Evolutionary conservation across 169 alveolate species (phyloP).

Genomic region (Cryptosporidium tyzzeri): DNA sequence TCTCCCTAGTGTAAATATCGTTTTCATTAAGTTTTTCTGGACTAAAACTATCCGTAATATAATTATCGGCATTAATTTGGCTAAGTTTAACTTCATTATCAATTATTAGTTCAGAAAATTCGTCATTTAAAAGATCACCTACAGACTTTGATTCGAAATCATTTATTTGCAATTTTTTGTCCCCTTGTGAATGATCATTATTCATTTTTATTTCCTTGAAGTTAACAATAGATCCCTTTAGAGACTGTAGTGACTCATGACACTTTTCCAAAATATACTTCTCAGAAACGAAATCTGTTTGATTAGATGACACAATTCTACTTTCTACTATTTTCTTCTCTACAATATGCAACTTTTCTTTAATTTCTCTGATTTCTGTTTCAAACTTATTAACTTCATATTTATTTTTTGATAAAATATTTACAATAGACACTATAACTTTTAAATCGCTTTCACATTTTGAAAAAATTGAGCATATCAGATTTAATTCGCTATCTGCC

Average conservation of each 20-base stretch:
- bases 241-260: background rate
- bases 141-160: background rate
- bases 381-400: background rate
- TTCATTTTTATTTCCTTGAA: background rate
- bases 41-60: background rate
- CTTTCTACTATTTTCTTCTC: slow-evolving; percentile 8
- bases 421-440: background rate
- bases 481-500: slow-evolving; percentile 18
- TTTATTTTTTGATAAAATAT: slow-evolving; percentile 4
- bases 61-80: background rate
- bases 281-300: background rate
- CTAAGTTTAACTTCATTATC: background rate
- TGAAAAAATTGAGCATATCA: slow-evolving; percentile 4
- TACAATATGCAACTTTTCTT: slow-evolving; percentile 4
- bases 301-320: background rate
- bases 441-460: slow-evolving; percentile 13
- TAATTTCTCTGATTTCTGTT: slow-evolving; percentile 4
- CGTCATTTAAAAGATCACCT: slow-evolving; percentile 8
- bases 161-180: background rate
- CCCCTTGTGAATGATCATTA: background rate
- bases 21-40: background rate
- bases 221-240: slow-evolving; percentile 9
- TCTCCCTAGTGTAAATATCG: background rate
- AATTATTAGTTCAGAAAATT: background rate
- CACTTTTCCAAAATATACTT: slow-evolving; percentile 4